A percentile compares a stretch with the other conserved stretches of the same genome.
phyloP scores from a whole-genome alignment of 495 filamentous ascomycete species.

The Penicillium mononematosum region DNA sequence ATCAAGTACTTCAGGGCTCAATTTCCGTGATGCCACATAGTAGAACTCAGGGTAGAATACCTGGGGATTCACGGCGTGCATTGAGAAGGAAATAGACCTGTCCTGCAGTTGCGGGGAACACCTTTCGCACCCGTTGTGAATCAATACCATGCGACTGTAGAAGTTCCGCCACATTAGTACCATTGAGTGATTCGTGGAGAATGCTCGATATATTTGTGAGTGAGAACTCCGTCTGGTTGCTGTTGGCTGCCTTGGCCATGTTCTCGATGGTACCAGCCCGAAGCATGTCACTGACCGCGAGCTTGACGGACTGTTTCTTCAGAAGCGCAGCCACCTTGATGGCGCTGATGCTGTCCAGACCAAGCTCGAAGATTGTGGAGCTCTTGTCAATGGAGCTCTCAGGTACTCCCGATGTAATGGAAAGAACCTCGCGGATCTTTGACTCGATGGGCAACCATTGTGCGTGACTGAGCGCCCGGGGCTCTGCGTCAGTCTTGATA shows the following conservation, averaged over 20 bases:
- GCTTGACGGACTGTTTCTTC: conserved; percentile 30
- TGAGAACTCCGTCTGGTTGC: conserved; percentile 11
- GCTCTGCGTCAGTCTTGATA: neutral
- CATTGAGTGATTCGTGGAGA: conserved; percentile 17
- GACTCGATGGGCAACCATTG: conserved; percentile 38
- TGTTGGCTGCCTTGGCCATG: conserved; percentile 29
- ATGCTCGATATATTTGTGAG: conserved; percentile 13
- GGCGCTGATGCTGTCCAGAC: conserved; percentile 86
- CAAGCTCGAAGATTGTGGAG: conserved; percentile 79
- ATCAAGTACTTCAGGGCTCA: conserved; percentile 21
- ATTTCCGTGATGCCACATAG: conserved; percentile 19
- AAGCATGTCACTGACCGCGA: conserved; percentile 39
- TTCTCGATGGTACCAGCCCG: conserved; percentile 33
- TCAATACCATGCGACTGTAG: conserved; percentile 24
- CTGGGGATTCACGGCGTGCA: conserved; percentile 29
- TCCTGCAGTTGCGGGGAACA: conserved; percentile 32
- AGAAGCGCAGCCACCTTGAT: conserved; percentile 52
- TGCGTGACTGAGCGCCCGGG: conserved; percentile 1
- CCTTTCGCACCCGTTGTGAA: conserved; percentile 13
- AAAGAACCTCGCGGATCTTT: conserved; percentile 60
- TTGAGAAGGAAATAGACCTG: conserved; percentile 37
- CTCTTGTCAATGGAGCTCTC: conserved; percentile 57
- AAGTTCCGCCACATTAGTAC: conserved; percentile 21
- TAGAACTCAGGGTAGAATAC: conserved; percentile 36
- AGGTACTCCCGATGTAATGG: conserved; percentile 60